A percentile compares a stretch with the other conserved stretches of the same genome.
These are phyloP conservation scores for Ganoderma lucidum DNA, from an alignment of 1,284 basidiomycete species.

Conservation along the genomic window DNA sequence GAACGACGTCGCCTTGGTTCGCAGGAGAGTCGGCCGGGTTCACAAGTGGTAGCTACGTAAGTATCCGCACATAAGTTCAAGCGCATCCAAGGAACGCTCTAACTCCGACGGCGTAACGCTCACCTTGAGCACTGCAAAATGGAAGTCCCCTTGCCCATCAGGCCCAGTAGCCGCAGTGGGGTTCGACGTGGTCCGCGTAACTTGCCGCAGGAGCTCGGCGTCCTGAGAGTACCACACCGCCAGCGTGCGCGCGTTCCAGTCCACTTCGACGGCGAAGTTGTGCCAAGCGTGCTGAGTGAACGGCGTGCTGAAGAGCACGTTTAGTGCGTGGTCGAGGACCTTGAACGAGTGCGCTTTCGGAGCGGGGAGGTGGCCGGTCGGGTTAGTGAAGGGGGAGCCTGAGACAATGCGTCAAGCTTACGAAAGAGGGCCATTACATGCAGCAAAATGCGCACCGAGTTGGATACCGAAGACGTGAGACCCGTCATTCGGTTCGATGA, in stretches of 20 bases:
- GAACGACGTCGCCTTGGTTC: slow-evolving; percentile 61
- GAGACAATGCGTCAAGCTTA: background rate
- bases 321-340: slow-evolving; percentile 59
- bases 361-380: slow-evolving; percentile 50
- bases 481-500: slow-evolving; percentile 65
- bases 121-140: slow-evolving; percentile 65
- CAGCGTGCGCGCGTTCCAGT: slow-evolving; percentile 61
- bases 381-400: slow-evolving; percentile 65
- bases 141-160: slow-evolving; percentile 64
- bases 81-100: background rate
- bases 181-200: slow-evolving; percentile 53
- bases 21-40: slow-evolving; percentile 53
- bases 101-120: slow-evolving; percentile 19
- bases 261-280: slow-evolving; percentile 65
- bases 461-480: slow-evolving; percentile 65
- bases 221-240: slow-evolving; percentile 59
- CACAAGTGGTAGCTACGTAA: slow-evolving; percentile 64
- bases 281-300: slow-evolving; percentile 59
- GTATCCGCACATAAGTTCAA: slow-evolving; percentile 39
- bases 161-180: slow-evolving; percentile 48
- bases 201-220: slow-evolving; percentile 45
- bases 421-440: background rate
- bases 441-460: slow-evolving; percentile 48
- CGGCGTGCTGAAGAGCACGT: slow-evolving; percentile 56
- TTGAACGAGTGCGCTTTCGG: slow-evolving; percentile 55